These are phyloP conservation scores for Solanum tacnaense DNA, from an alignment of 257 asterid genomes.

Conservation along the genomic window DNA sequence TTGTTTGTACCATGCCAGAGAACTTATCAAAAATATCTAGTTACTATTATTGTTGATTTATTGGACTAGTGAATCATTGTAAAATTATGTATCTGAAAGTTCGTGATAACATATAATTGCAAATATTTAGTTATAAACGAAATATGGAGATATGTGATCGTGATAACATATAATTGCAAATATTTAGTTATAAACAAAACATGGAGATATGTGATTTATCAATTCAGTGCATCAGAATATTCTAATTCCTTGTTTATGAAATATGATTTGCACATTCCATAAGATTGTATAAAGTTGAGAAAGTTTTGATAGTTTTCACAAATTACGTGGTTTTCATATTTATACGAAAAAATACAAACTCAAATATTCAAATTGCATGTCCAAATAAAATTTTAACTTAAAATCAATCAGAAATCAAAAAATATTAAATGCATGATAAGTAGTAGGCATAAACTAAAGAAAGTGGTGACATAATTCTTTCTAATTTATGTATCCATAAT, in stretches of 20 bases:
- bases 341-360: neutral
- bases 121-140: neutral
- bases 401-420: neutral
- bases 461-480: neutral
- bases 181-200: neutral
- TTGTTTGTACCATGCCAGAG: neutral
- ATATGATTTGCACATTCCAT: neutral
- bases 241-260: neutral
- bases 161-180: neutral
- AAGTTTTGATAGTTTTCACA: neutral
- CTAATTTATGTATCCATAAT: neutral
- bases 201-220: neutral
- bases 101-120: neutral
- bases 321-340: neutral
- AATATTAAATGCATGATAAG: neutral
- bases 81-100: neutral
- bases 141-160: neutral
- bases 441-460: neutral
- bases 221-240: neutral
- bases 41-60: neutral
- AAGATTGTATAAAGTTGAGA: neutral
- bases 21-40: neutral
- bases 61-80: neutral
- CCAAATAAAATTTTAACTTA: neutral
- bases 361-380: neutral